Conservation (phyloP, 176 grass and related monocot species). For the Typha latifolia region DNA sequence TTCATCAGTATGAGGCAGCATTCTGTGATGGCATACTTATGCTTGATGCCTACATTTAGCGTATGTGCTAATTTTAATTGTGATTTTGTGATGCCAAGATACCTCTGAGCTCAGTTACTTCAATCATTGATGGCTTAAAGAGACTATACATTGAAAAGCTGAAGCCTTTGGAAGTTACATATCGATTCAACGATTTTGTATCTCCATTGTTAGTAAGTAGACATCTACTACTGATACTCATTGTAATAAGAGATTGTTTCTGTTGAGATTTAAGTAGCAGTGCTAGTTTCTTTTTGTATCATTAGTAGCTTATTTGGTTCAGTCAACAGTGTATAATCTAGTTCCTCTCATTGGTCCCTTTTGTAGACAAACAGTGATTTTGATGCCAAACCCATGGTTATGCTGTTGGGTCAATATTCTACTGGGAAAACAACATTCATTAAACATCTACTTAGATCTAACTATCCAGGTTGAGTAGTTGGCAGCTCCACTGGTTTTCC, state of each 20-base stretch:
- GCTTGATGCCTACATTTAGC: neutral
- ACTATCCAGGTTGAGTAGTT: slow-evolving; percentile 68
- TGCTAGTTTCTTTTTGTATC: neutral
- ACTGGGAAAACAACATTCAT: slow-evolving; percentile 99
- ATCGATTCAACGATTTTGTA: slow-evolving; percentile 92
- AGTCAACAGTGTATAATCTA: neutral
- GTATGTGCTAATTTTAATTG: slow-evolving; percentile 9
- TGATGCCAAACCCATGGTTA: slow-evolving; percentile 99
- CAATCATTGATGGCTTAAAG: slow-evolving; percentile 92
- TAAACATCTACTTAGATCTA: slow-evolving; percentile 76
- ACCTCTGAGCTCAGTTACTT: slow-evolving; percentile 85
- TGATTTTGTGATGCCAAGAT: slow-evolving; percentile 36
- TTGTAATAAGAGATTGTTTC: neutral
- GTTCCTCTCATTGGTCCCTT: neutral
- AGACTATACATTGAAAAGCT: slow-evolving; percentile 82
- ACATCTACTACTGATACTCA: neutral
- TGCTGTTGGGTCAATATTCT: slow-evolving; percentile 99
- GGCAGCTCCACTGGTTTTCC: slow-evolving; percentile 3
- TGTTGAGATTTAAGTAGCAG: neutral
- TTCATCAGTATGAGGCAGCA: no score
- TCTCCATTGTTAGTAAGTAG: slow-evolving; percentile 69
- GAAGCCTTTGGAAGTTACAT: slow-evolving; percentile 96
- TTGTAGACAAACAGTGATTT: slow-evolving; percentile 94
- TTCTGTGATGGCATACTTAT: neutral
- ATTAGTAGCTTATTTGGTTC: no score